Evolutionary conservation across 768 basidiomycete genomes (phyloP).

Genomic region (Termitomyces sp.): DNA sequence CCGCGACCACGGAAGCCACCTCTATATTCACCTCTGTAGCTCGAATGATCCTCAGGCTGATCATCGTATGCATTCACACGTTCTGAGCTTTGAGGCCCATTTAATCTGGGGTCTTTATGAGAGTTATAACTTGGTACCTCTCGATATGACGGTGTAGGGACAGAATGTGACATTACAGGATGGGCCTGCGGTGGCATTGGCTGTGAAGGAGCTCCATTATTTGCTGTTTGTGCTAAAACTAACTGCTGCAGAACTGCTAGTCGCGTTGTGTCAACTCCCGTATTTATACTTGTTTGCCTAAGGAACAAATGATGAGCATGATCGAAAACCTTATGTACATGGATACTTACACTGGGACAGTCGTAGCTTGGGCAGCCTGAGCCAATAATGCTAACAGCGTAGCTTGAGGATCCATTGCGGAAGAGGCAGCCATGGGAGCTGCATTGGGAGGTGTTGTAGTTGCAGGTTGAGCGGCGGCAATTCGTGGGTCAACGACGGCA

Average conservation of each 20-base stretch:
- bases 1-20: conserved; percentile 53
- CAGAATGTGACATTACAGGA: conserved; percentile 24
- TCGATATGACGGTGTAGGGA: conserved; percentile 31
- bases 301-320: background rate
- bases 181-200: conserved; percentile 24
- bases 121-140: conserved; percentile 34
- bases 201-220: conserved; percentile 23
- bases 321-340: background rate
- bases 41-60: conserved; percentile 44
- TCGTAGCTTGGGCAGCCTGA: conserved; percentile 50
- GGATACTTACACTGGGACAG: conserved; percentile 33
- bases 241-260: conserved; percentile 75
- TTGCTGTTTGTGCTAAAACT: conserved; percentile 60
- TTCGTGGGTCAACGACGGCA: conserved; percentile 30
- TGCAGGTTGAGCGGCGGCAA: conserved; percentile 21
- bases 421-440: conserved; percentile 18
- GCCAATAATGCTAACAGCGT: conserved; percentile 65
- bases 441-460: conserved; percentile 18
- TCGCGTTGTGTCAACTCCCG: conserved; percentile 44
- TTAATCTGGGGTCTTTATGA: conserved; percentile 36
- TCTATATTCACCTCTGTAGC: conserved; percentile 47
- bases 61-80: conserved; percentile 42
- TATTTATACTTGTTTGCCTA: conserved; percentile 65
- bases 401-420: conserved; percentile 47
- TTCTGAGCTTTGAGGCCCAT: conserved; percentile 44